A percentile compares a stretch with the other conserved stretches of the same genome.
These are phyloP conservation scores for Lipomyces yamanashiensis DNA, from an alignment of 805 yeast genomes.

Conservation along the genomic window DNA sequence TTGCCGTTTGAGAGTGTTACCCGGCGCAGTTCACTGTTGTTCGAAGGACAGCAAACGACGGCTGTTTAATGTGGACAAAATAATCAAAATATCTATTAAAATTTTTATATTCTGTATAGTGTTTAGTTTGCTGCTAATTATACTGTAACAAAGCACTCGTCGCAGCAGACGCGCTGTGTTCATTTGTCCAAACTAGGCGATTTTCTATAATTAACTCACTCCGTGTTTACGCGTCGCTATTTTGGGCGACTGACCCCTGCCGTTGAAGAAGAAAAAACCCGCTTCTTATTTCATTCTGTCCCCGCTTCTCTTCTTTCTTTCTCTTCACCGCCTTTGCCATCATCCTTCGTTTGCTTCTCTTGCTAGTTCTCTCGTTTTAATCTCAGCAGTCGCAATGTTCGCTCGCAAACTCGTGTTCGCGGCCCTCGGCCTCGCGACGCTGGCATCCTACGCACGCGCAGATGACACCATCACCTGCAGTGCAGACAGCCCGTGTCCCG, in stretches of 20 bases:
- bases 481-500: slow-evolving; percentile 67
- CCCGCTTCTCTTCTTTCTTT: not conserved
- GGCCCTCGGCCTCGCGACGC: slow-evolving; percentile 12
- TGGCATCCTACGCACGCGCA: slow-evolving; percentile 37
- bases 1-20: too few relatives aligned
- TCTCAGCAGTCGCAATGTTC: not conserved
- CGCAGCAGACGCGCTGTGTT: not conserved
- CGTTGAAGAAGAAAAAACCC: not conserved
- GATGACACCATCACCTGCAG: slow-evolving; percentile 53
- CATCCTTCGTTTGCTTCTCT: not conserved
- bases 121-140: too few relatives aligned
- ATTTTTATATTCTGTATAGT: too few relatives aligned
- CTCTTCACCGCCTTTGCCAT: not conserved
- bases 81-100: too few relatives aligned
- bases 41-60: too few relatives aligned
- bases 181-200: not conserved
- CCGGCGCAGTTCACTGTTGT: too few relatives aligned
- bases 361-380: not conserved
- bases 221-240: not conserved
- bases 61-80: too few relatives aligned
- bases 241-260: slow-evolving; percentile 1
- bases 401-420: not conserved
- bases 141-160: not conserved
- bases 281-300: not conserved
- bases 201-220: not conserved